phyloP scores from a whole-genome alignment of 768 basidiomycete species.

The Tubosaeta sp. region DNA sequence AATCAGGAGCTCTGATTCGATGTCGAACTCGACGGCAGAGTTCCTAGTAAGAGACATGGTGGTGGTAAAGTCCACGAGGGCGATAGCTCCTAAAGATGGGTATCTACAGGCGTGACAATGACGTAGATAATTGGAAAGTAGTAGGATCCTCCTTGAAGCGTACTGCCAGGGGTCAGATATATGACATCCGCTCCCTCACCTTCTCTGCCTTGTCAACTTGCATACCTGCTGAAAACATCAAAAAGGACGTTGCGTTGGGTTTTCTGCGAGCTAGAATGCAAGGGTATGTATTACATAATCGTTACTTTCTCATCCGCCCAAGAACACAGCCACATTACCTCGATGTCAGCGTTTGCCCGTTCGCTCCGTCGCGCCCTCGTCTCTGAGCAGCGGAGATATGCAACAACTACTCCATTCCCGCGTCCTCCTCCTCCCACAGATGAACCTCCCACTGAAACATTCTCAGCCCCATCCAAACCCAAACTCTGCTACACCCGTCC shows the following conservation, averaged over 20 bases:
- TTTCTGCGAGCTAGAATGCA: no score
- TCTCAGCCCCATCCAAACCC: conserved; percentile 42
- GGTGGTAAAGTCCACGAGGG: no score
- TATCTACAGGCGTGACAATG: not conserved
- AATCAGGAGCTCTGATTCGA: conserved; percentile 36
- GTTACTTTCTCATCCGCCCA: no score
- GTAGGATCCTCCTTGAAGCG: no score
- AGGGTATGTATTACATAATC: no score
- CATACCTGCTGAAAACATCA: no score
- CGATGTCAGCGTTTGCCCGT: conserved; percentile 18
- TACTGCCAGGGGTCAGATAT: no score
- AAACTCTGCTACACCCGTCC: conserved; percentile 43
- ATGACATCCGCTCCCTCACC: no score
- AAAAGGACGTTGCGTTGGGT: no score
- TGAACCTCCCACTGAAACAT: conserved; percentile 35
- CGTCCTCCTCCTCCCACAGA: conserved; percentile 26
- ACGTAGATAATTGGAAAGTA: no score
- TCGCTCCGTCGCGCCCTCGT: conserved; percentile 8
- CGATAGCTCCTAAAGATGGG: not conserved
- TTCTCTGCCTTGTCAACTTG: no score
- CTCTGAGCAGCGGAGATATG: conserved; percentile 11
- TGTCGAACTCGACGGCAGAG: conserved; percentile 27
- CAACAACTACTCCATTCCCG: conserved; percentile 21
- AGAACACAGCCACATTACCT: conserved; percentile 12
- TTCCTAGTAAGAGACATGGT: conserved; percentile 2